Conservation (phyloP, 2,329 filamentous ascomycete species). For the Penicillium paneum region DNA sequence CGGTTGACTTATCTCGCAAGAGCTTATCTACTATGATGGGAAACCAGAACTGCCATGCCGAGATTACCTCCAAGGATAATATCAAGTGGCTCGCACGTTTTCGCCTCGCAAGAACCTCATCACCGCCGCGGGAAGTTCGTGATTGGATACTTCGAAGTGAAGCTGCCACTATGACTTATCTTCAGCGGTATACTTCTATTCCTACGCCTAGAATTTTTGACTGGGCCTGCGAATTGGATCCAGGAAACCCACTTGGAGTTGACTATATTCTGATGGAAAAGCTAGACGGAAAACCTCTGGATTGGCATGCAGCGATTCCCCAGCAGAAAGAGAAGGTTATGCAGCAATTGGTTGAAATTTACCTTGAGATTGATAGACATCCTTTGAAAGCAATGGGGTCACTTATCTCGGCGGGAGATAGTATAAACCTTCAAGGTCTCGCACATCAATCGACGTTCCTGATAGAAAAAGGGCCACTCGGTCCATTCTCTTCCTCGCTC, state of each 20-base stretch:
- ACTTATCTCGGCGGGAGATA: background rate
- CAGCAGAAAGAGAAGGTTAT: constrained; percentile 7
- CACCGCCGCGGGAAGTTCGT: constrained; percentile 1
- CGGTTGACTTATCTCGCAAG: constrained; percentile 1
- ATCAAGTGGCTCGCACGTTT: constrained; percentile 5
- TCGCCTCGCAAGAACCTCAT: background rate
- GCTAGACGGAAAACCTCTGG: constrained; percentile 2
- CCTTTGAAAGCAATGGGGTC: constrained; percentile 5
- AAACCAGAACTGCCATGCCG: constrained; percentile 4
- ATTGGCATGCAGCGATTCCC: background rate
- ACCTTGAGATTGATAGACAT: constrained; percentile 3
- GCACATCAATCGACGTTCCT: background rate
- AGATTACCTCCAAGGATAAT: constrained; percentile 2
- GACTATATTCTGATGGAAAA: constrained; percentile 10
- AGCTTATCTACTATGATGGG: constrained; percentile 6
- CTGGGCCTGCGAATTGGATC: constrained; percentile 4
- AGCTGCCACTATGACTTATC: constrained; percentile 6
- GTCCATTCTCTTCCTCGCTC: constrained; percentile 1
- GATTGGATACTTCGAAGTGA: constrained; percentile 8
- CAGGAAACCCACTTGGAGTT: constrained; percentile 2
- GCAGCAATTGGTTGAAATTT: constrained; percentile 4
- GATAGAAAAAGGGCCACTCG: background rate
- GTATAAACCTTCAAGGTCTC: background rate
- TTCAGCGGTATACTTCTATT: constrained; percentile 1
- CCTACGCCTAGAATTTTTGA: constrained; percentile 2